Percentiles rank a stretch among this genome's conserved stretches.
Conservation (phyloP, 495 filamentous ascomycete species). For the Aspergillus affinis region DNA sequence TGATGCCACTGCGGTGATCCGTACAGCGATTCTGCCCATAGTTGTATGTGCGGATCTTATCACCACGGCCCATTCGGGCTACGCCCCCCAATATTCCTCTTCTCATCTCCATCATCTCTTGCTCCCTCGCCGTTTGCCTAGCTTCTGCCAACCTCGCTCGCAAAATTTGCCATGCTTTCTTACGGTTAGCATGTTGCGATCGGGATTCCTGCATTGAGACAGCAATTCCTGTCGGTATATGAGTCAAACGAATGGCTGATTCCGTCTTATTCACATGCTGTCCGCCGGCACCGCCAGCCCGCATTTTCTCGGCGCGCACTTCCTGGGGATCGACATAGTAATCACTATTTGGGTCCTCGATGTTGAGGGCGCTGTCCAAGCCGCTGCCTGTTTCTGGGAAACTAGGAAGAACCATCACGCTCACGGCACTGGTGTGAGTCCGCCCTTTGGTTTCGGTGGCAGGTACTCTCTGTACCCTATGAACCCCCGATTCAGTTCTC, state of each 20-base stretch:
- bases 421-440: conserved; percentile 89
- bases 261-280: conserved; percentile 99
- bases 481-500: conserved; percentile 87
- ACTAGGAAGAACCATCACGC: conserved; percentile 85
- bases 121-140: conserved; percentile 80
- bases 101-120: conserved; percentile 68
- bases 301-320: conserved; percentile 86
- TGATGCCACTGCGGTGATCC: conserved; percentile 85
- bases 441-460: conserved; percentile 86
- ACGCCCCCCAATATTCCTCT: conserved; percentile 75
- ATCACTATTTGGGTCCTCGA: conserved; percentile 81
- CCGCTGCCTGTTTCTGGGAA: conserved; percentile 60
- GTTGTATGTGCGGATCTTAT: conserved; percentile 96
- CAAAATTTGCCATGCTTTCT: conserved; percentile 81
- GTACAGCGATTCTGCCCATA: conserved; percentile 91
- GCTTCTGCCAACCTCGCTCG: conserved; percentile 80
- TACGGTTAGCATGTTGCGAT: conserved; percentile 86
- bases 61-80: conserved; percentile 77
- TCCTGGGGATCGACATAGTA: conserved; percentile 87
- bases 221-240: conserved; percentile 80
- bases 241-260: conserved; percentile 89
- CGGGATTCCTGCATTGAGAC: conserved; percentile 91
- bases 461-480: conserved; percentile 90
- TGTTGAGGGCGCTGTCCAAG: conserved; percentile 55
- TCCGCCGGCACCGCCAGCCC: conserved; percentile 85